phyloP scores from a whole-genome alignment of 345 rosid species.

The Brassica carinata region DNA sequence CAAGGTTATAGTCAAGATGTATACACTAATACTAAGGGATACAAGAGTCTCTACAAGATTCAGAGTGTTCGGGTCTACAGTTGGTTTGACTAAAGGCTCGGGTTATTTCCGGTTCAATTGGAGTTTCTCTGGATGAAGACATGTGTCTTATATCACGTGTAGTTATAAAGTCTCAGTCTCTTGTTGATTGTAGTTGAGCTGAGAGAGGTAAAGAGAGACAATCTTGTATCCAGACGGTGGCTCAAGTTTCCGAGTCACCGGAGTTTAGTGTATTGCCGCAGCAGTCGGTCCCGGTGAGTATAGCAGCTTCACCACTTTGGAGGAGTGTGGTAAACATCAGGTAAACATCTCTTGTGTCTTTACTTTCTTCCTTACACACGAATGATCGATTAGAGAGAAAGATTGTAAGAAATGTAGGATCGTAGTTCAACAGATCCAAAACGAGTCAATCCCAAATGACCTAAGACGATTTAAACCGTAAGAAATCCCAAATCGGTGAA shows the following conservation, averaged over 20 bases:
- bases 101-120: neutral
- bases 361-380: neutral
- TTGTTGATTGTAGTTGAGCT: neutral
- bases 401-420: neutral
- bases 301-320: neutral
- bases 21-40: neutral
- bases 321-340: neutral
- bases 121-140: neutral
- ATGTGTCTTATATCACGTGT: neutral
- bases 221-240: neutral
- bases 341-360: neutral
- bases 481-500: no score
- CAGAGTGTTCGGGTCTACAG: neutral
- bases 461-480: no score
- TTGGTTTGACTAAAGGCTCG: neutral
- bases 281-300: neutral
- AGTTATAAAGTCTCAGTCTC: neutral
- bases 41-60: neutral
- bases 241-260: neutral
- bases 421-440: neutral
- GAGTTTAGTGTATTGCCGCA: neutral
- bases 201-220: neutral
- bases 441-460: no score
- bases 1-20: neutral
- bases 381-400: neutral